Evolutionary conservation across 192 early-diverging fungal species (phyloP).

Genomic region (Backusella parvicylindrica): DNA sequence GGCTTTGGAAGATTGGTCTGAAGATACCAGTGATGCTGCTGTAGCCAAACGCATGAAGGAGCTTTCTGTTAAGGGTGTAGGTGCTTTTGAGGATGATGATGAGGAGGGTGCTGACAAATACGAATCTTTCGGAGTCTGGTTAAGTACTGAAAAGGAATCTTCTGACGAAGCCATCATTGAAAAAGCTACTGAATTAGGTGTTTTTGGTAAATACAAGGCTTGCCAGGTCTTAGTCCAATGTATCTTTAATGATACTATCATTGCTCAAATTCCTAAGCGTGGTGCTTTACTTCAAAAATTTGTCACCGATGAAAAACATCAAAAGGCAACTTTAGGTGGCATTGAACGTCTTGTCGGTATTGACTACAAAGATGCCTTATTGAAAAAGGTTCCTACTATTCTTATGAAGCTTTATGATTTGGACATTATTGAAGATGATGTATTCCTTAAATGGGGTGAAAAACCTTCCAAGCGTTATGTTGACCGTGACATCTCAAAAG

Average conservation of each 20-base stretch:
- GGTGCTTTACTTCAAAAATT: slow-evolving; percentile 73
- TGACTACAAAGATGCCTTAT: slow-evolving; percentile 45
- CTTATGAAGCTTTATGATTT: slow-evolving; percentile 88
- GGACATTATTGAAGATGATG: slow-evolving; percentile 91
- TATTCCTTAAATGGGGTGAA: slow-evolving; percentile 86
- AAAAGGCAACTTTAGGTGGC: slow-evolving; percentile 87
- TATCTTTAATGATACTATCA: slow-evolving; percentile 67
- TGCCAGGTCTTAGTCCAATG: slow-evolving; percentile 78
- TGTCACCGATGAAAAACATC: slow-evolving; percentile 75
- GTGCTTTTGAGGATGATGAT: slow-evolving; percentile 48
- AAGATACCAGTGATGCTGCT: slow-evolving; percentile 78
- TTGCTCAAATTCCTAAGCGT: slow-evolving; percentile 69
- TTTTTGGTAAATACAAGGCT: slow-evolving; percentile 77
- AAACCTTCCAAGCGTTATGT: slow-evolving; percentile 76
- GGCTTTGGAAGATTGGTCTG: slow-evolving; percentile 77
- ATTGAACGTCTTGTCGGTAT: slow-evolving; percentile 80
- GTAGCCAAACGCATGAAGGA: slow-evolving; percentile 72
- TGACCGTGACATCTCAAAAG: slow-evolving; percentile 73
- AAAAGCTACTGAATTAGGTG: slow-evolving; percentile 73
- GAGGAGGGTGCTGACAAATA: slow-evolving; percentile 64
- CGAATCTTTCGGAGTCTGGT: slow-evolving; percentile 74
- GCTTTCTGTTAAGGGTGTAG: slow-evolving; percentile 44
- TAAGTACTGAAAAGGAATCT: slow-evolving; percentile 56
- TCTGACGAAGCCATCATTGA: slow-evolving; percentile 69
- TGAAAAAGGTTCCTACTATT: slow-evolving; percentile 69